Base-by-base conservation (phyloP, 2,329 filamentous ascomycete genomes). In the Sporothrix mexicana region DNA sequence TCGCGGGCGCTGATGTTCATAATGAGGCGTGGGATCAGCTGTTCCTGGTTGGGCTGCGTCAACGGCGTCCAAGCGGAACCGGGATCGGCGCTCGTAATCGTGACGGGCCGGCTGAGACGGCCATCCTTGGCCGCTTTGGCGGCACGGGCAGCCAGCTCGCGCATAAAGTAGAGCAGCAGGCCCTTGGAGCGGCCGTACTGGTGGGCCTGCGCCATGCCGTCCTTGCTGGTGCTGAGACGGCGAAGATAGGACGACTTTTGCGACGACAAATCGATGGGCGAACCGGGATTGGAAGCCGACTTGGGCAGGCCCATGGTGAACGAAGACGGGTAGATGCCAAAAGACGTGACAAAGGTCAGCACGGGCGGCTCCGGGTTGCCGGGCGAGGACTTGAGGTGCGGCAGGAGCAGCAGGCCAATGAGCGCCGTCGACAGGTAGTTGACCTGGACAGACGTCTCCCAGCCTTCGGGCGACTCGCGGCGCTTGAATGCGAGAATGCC, bases 131-230 rank as follows among this genome's bases (percentile, higher is more conserved):
- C 43, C 0, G 70, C 49, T 9, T 71, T 70, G 12, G 76, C 75
- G 3, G 74, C 69, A 20, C 80, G 77, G 4, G 76, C 72, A 6
- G 81, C 80, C 3, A 82, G 78, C 76, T 82, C 81, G 20, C 80
- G 80, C 7, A 79, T 75, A 74, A 81, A 82, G 76, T 81, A 82
- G 41, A 82, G 79, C 17, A 82, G 78, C 1, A 82, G 77, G 10
- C 72, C 80, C 71, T 82, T 82, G 47, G 80, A 82, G 17, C 80
- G 80, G 2, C 81, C 81, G 72, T 82, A 82, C 53, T 82, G 81
- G 15, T 82, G 80, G 1, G 77, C 79, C 74, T 82, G 81, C 20
- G 72, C 55, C 76, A 82, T 77, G 62, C 80, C 80, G 17, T 81
- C 80, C 51, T 79, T 80, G 77, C 80, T 82, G 71, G 79, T 81